Evolutionary conservation across 2,329 filamentous ascomycete genomes (phyloP).

Genomic region (Hymenoscyphus albidus): DNA sequence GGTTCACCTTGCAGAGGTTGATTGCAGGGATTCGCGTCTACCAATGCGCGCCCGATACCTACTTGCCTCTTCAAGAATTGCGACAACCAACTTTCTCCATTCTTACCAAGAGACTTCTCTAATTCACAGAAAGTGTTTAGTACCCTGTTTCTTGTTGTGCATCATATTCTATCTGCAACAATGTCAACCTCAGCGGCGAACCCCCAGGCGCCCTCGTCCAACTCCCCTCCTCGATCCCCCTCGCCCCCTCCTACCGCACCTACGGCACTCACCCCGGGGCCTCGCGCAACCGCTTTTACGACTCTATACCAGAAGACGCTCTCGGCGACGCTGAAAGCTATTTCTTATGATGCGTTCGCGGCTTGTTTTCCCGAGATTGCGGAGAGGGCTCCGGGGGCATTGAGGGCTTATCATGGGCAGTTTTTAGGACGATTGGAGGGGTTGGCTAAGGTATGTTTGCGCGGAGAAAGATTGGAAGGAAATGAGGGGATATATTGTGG

Average conservation of each 20-base stretch:
- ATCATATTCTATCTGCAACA: not conserved
- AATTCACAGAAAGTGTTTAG: too few species aligned
- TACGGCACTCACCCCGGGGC: conserved; percentile 44
- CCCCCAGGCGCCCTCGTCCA: not conserved
- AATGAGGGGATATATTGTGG: not conserved
- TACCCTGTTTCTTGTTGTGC: not conserved
- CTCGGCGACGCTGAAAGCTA: conserved; percentile 50
- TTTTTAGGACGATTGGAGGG: conserved; percentile 54
- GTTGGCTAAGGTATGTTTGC: conserved; percentile 41
- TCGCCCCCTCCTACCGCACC: conserved; percentile 26
- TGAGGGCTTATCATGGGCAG: conserved; percentile 53
- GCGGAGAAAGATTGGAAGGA: not conserved
- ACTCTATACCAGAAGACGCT: conserved; percentile 52
- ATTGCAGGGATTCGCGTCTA: conserved; percentile 2
- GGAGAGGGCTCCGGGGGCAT: conserved; percentile 45
- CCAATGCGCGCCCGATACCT: not conserved
- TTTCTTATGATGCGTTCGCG: conserved; percentile 55
- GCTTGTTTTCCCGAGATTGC: conserved; percentile 61
- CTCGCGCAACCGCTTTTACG: conserved; percentile 53
- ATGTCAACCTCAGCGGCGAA: conserved; percentile 4
- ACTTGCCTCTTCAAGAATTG: not conserved
- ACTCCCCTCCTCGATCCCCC: conserved; percentile 15
- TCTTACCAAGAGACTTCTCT: not conserved
- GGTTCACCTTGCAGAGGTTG: not conserved
- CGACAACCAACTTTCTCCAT: not conserved